Evolutionary conservation across 257 asterid genomes (phyloP).

Genomic region (Forsythia viridissima): DNA sequence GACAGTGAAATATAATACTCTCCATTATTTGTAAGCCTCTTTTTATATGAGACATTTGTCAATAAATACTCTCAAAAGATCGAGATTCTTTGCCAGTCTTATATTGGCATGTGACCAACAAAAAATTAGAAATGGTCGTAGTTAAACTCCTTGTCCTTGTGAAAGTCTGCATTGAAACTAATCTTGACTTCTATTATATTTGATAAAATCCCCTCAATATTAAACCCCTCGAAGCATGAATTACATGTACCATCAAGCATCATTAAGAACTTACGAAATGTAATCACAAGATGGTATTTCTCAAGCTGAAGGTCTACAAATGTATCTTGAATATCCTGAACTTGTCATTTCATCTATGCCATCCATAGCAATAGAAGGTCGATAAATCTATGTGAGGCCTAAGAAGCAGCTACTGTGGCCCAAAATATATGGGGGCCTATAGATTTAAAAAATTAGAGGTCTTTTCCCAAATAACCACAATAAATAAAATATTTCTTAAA

Average conservation of each 20-base stretch:
- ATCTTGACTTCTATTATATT: slow-evolving; percentile 28
- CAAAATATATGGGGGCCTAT: no score
- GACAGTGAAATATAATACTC: slow-evolving; percentile 45
- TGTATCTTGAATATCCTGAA: slow-evolving; percentile 57
- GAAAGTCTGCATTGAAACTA: slow-evolving; percentile 47
- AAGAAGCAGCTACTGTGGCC: no score
- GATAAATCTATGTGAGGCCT: no score
- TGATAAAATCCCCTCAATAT: slow-evolving; percentile 21
- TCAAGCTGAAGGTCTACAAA: slow-evolving; percentile 42
- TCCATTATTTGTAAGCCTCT: slow-evolving; percentile 45
- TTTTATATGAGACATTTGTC: slow-evolving; percentile 67
- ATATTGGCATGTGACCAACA: slow-evolving; percentile 65
- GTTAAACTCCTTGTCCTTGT: slow-evolving; percentile 55
- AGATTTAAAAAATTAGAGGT: no score
- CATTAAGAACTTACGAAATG: slow-evolving; percentile 69
- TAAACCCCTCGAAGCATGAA: slow-evolving; percentile 61
- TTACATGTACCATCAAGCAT: slow-evolving; percentile 66
- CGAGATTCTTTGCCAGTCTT: slow-evolving; percentile 43
- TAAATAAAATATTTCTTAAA: no score
- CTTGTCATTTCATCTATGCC: slow-evolving; percentile 50
- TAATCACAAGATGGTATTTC: slow-evolving; percentile 62
- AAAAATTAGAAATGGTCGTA: slow-evolving; percentile 44
- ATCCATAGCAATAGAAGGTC: slow-evolving; percentile 31
- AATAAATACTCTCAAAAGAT: slow-evolving; percentile 54
- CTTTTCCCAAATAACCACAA: no score